phyloP scores from a whole-genome alignment of 2,329 filamentous ascomycete genomes.

The Aplosporella prunicola region DNA sequence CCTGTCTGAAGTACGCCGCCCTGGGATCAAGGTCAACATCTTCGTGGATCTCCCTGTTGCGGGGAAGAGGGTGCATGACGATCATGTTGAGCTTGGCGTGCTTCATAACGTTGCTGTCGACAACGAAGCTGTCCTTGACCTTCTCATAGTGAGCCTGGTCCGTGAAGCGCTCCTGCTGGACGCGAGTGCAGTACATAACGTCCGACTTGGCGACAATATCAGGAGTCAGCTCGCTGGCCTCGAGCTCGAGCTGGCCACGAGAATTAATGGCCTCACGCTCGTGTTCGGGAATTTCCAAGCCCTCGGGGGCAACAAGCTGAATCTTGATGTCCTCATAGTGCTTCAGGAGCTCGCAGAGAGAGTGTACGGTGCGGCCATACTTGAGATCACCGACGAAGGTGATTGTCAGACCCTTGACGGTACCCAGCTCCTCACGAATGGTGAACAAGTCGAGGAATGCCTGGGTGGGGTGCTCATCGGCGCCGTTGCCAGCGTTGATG shows the following conservation, averaged over 20 bases:
- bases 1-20: constrained; percentile 98
- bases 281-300: constrained; percentile 64
- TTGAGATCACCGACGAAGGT: constrained; percentile 91
- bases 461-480: constrained; percentile 92
- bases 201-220: constrained; percentile 82
- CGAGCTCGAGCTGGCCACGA: constrained; percentile 67
- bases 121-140: constrained; percentile 79
- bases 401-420: constrained; percentile 88
- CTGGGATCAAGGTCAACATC: constrained; percentile 97
- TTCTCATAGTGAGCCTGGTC: constrained; percentile 70
- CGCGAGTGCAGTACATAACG: constrained; percentile 91
- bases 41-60: constrained; percentile 86
- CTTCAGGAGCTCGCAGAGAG: constrained; percentile 81
- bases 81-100: constrained; percentile 88
- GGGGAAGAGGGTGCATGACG: constrained; percentile 88
- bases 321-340: constrained; percentile 85
- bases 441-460: constrained; percentile 97
- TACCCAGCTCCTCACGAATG: constrained; percentile 93
- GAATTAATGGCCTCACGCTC: constrained; percentile 62
- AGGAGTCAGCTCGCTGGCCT: constrained; percentile 69
- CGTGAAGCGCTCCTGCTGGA: constrained; percentile 95
- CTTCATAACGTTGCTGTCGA: constrained; percentile 84
- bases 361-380: constrained; percentile 92
- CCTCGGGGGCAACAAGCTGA: constrained; percentile 78
- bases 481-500: constrained; percentile 95